These are phyloP conservation scores for Isabelozyma heimii DNA, from an alignment of 805 yeast genomes.

Conservation along the genomic window DNA sequence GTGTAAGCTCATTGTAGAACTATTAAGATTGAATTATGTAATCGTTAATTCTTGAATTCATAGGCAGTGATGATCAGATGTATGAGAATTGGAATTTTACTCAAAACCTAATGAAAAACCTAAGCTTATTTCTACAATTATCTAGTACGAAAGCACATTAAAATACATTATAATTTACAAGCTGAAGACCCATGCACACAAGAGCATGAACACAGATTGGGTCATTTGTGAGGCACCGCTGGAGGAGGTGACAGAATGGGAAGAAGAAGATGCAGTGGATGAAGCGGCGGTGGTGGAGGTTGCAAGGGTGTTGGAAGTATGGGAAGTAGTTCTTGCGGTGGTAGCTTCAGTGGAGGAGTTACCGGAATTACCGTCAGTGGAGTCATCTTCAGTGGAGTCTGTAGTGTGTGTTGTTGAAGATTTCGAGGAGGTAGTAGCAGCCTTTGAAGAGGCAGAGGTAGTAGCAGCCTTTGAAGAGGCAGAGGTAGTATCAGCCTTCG, in stretches of 20 bases:
- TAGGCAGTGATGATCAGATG: no score
- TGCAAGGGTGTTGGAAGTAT: background rate
- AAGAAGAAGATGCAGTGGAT: conserved; percentile 1
- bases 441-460: background rate
- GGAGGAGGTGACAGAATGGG: background rate
- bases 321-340: background rate
- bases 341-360: background rate
- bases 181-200: background rate
- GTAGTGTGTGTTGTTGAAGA: background rate
- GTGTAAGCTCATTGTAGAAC: no score
- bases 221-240: background rate
- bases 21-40: no score
- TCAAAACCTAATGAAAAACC: no score
- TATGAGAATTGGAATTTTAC: no score
- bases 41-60: no score
- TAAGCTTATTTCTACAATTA: no score
- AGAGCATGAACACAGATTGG: background rate
- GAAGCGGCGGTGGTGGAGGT: conserved; percentile 1
- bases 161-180: background rate
- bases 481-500: background rate
- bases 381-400: background rate
- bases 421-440: background rate
- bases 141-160: background rate
- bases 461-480: background rate
- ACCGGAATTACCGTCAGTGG: background rate